These are phyloP conservation scores for Ceratobasidium sp. DNA, from an alignment of 1,284 basidiomycete genomes.

Conservation along the genomic window DNA sequence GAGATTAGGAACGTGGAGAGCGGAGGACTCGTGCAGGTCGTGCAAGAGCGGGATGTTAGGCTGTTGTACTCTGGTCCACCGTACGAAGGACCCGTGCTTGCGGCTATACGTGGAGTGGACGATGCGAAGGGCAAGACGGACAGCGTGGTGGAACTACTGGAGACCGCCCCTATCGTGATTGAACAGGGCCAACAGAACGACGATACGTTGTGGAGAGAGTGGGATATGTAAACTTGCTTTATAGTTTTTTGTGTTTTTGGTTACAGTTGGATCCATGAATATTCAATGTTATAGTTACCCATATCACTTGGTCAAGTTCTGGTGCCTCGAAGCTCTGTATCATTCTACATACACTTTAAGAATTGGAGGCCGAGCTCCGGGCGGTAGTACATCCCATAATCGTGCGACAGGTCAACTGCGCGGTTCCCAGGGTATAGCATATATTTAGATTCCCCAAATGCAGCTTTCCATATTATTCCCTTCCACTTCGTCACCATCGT, in stretches of 20 bases:
- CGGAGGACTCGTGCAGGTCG: slow-evolving; percentile 75
- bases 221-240: slow-evolving; percentile 35
- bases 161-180: slow-evolving; percentile 59
- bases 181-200: slow-evolving; percentile 10
- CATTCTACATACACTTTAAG: too few species aligned
- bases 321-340: too few species aligned
- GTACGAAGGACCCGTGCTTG: slow-evolving; percentile 63
- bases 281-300: too few species aligned
- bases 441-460: too few species aligned
- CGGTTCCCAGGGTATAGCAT: too few species aligned
- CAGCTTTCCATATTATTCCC: too few species aligned
- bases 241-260: background rate
- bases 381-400: too few species aligned
- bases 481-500: too few species aligned
- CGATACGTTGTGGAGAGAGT: slow-evolving; percentile 45
- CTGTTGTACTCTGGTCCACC: slow-evolving; percentile 63
- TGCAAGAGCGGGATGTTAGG: slow-evolving; percentile 73
- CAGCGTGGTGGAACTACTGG: slow-evolving; percentile 71
- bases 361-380: too few species aligned
- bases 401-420: too few species aligned
- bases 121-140: slow-evolving; percentile 67
- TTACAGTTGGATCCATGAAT: background rate
- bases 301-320: too few species aligned
- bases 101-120: slow-evolving; percentile 61
- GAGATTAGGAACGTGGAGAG: slow-evolving; percentile 72